Conservation (phyloP, 371 early-diverging fungal species). For the Mortierella sp. region DNA sequence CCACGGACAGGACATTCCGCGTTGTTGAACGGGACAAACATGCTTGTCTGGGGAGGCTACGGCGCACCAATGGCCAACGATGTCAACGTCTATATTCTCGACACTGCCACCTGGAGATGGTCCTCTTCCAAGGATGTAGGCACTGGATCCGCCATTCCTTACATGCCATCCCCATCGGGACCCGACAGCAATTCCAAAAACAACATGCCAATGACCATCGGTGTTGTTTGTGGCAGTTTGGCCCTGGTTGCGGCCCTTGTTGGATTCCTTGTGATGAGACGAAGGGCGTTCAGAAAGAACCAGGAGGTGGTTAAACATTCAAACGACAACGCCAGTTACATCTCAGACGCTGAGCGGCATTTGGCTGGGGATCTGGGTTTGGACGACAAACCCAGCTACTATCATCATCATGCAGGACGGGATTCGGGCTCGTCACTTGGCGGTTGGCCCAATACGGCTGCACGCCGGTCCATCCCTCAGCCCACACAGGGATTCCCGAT, state of each 20-base stretch:
- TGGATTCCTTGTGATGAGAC: conserved; percentile 30
- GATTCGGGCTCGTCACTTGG: conserved; percentile 52
- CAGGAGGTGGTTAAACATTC: conserved; percentile 7
- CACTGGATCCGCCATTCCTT: neutral
- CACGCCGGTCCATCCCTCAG: conserved; percentile 22
- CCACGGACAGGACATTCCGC: conserved; percentile 49
- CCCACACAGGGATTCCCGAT: conserved; percentile 29
- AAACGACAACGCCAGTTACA: conserved; percentile 26
- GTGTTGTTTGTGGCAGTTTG: conserved; percentile 42
- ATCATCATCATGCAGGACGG: conserved; percentile 32
- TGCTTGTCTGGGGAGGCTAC: conserved; percentile 55
- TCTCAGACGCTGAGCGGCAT: conserved; percentile 42
- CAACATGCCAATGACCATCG: conserved; percentile 37
- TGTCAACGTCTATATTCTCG: conserved; percentile 43
- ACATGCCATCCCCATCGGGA: neutral
- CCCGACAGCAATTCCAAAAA: neutral
- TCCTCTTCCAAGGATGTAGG: conserved; percentile 29
- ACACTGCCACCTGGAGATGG: conserved; percentile 41
- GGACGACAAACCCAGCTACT: conserved; percentile 50
- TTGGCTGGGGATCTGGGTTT: conserved; percentile 33
- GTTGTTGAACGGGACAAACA: conserved; percentile 48
- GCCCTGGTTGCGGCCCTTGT: conserved; percentile 35
- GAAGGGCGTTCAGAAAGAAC: conserved; percentile 23
- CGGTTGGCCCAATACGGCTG: conserved; percentile 29
- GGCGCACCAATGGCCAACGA: conserved; percentile 33